Evolutionary conservation across 768 basidiomycete species (phyloP).

Genomic region (Kwoniella pini): DNA sequence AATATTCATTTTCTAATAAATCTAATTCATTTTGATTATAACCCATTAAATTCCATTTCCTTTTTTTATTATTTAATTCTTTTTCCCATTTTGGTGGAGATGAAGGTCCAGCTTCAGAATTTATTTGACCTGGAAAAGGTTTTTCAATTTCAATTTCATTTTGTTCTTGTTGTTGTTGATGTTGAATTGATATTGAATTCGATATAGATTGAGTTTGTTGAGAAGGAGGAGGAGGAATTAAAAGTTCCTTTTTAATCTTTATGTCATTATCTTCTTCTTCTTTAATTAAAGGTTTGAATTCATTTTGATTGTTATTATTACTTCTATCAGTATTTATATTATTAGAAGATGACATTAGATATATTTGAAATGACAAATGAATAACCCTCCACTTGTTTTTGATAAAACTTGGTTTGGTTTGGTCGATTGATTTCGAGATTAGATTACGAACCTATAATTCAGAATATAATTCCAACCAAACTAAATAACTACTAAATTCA

Average conservation of each 20-base stretch:
- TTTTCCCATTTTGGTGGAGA: constrained; percentile 8
- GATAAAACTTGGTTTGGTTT: too few species aligned
- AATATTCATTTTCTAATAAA: constrained; percentile 5
- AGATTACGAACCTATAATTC: background rate
- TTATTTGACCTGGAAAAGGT: constrained; percentile 16
- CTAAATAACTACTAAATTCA: background rate
- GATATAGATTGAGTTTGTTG: background rate
- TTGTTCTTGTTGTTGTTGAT: too few species aligned
- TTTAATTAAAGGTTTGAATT: background rate
- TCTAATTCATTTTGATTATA: constrained; percentile 10
- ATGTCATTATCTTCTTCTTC: background rate
- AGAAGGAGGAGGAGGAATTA: background rate
- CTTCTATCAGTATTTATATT: background rate
- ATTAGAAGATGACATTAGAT: background rate
- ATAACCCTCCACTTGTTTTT: constrained; percentile 7
- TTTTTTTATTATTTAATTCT: constrained; percentile 8
- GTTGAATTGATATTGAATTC: background rate
- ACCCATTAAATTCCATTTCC: constrained; percentile 17
- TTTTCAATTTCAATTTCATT: background rate
- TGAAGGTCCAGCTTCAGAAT: constrained; percentile 14
- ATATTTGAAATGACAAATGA: background rate
- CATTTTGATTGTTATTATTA: background rate
- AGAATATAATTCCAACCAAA: background rate
- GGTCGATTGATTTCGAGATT: background rate
- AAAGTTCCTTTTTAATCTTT: constrained; percentile 5